These are phyloP conservation scores for Platismatia glauca DNA, from an alignment of 495 filamentous ascomycete genomes.

Conservation along the genomic window DNA sequence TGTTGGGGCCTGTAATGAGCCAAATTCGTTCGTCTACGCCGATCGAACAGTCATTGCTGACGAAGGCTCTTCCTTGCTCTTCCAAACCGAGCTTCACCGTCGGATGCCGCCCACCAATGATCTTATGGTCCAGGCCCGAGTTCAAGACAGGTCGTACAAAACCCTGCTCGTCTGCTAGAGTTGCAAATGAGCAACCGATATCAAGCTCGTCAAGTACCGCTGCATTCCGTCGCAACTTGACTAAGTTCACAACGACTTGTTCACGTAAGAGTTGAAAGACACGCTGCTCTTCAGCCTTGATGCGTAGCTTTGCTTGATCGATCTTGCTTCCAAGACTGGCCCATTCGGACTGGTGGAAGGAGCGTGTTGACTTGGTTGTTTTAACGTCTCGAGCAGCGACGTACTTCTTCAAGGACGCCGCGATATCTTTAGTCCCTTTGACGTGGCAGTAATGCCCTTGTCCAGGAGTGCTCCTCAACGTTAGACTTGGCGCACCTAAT, in stretches of 20 bases:
- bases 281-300: conserved; percentile 69
- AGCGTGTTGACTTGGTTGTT: conserved; percentile 72
- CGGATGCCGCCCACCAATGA: conserved; percentile 78
- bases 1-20: conserved; percentile 97
- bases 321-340: conserved; percentile 64
- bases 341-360: conserved; percentile 80
- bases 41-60: conserved; percentile 77
- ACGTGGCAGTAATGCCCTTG: conserved; percentile 86
- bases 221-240: conserved; percentile 79
- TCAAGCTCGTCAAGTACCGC: conserved; percentile 86
- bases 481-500: conserved; percentile 51
- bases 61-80: conserved; percentile 73
- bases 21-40: conserved; percentile 61
- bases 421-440: conserved; percentile 64
- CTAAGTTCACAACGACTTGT: conserved; percentile 66
- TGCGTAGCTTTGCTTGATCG: conserved; percentile 62
- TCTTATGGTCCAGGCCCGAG: conserved; percentile 45
- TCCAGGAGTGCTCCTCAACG: conserved; percentile 72
- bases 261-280: conserved; percentile 63
- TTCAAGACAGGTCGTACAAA: conserved; percentile 68
- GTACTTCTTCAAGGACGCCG: conserved; percentile 34
- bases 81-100: conserved; percentile 77
- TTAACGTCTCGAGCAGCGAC: conserved; percentile 52
- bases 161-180: conserved; percentile 60
- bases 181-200: conserved; percentile 74